A percentile compares a stretch with the other conserved stretches of the same genome.
Conservation (phyloP, 371 early-diverging fungal genomes). For the Saksenaea vasiformis region DNA sequence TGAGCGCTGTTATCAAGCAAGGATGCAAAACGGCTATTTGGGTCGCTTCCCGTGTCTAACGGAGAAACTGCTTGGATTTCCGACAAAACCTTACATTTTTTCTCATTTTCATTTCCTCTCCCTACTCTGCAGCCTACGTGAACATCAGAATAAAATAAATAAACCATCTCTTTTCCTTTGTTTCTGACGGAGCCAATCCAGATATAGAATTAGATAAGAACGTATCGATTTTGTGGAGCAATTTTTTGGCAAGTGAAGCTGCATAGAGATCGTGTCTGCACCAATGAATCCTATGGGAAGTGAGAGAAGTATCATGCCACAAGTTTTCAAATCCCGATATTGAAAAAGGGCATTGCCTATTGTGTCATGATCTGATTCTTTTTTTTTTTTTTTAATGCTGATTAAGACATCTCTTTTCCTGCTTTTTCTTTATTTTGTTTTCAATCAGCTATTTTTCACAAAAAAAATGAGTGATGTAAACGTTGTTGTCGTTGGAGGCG, state of each 20-base stretch:
- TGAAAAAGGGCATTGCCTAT: no score
- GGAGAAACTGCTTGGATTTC: neutral
- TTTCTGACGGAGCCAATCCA: no score
- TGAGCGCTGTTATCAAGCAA: constrained; percentile 73
- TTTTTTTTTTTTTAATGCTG: constrained; percentile 3
- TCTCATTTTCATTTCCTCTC: neutral
- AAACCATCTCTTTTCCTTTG: no score
- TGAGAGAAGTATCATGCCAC: no score
- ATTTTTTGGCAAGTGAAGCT: no score
- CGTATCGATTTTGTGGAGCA: no score
- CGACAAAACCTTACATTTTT: neutral
- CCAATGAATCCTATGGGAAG: neutral
- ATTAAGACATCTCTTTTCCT: constrained; percentile 12
- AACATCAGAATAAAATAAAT: no score
- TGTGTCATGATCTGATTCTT: no score
- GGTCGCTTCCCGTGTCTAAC: constrained; percentile 57
- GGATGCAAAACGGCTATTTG: constrained; percentile 88
- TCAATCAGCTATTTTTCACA: constrained; percentile 7
- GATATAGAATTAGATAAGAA: no score
- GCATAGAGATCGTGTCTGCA: no score
- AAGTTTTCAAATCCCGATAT: no score
- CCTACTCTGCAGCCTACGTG: neutral
- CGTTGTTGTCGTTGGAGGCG: constrained; percentile 74
- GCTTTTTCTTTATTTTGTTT: constrained; percentile 15
- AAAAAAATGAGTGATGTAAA: constrained; percentile 16